Evolutionary conservation across 2,329 filamentous ascomycete genomes (phyloP).

Genomic region (Ilyonectria sp.): DNA sequence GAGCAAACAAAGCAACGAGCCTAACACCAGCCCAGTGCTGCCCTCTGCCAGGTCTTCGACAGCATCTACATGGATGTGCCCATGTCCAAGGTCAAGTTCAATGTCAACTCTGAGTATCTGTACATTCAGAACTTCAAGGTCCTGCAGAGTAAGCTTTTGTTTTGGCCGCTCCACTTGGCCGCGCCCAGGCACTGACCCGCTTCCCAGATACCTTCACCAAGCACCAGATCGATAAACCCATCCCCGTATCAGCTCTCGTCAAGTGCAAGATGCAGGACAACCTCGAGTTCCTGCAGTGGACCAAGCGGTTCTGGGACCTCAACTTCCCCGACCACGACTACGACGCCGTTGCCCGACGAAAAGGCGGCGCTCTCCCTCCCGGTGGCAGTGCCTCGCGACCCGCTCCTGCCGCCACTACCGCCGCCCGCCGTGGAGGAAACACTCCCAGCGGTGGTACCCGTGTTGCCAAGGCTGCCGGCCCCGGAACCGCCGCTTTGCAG

Average conservation of each 20-base stretch:
- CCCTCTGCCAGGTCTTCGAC: conserved; percentile 97
- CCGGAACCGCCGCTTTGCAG: conserved; percentile 80
- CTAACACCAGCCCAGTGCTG: conserved; percentile 74
- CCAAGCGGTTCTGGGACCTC: conserved; percentile 97
- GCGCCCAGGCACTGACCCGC: conserved; percentile 23
- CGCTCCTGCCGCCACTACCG: conserved; percentile 64
- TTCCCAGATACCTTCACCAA: conserved; percentile 82
- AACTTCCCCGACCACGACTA: conserved; percentile 98
- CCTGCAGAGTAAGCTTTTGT: conserved; percentile 81
- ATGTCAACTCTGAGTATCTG: conserved; percentile 95
- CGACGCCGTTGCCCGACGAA: conserved; percentile 88
- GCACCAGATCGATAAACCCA: conserved; percentile 89
- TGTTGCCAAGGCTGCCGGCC: conserved; percentile 64
- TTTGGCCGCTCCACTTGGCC: background rate
- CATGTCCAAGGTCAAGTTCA: conserved; percentile 98
- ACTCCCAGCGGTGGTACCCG: conserved; percentile 73
- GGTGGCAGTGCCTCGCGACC: conserved; percentile 65
- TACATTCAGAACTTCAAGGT: conserved; percentile 99
- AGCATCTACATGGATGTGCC: conserved; percentile 97
- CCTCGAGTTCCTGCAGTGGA: conserved; percentile 98
- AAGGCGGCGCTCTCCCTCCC: conserved; percentile 77
- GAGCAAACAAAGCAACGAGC: conserved; percentile 9
- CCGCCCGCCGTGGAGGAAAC: conserved; percentile 70
- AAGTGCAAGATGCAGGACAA: conserved; percentile 99
- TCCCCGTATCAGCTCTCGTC: conserved; percentile 89